Base-by-base conservation (phyloP, 2,329 filamentous ascomycete genomes). In the Corinectria fuckeliana region DNA sequence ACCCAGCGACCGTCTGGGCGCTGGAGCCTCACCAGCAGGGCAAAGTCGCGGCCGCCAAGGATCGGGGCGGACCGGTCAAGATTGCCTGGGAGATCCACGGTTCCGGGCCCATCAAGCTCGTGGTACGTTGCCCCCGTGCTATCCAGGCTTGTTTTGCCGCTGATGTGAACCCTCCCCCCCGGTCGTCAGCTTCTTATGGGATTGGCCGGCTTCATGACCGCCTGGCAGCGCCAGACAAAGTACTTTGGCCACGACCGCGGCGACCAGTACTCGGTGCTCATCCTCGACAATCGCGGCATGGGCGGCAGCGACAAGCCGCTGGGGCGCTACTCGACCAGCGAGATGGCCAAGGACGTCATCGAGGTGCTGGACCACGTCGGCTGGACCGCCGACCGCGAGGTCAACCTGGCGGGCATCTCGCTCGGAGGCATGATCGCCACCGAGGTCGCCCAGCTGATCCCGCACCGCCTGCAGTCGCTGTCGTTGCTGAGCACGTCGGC, bases 381-480 rank as follows among this genome's bases (percentile, higher is more conserved):
- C 62, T 96, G 91, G 91, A 87, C 72, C 8, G 72, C 58, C 47
- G 75, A 53, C 63, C 82, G 71, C 68, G 80, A 68, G 77, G 82
- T 79, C 73, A 88, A 97, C 77, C 74, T 96, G 51, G 81, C 91
- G 30, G 93, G 92, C 56, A 87, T 94, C 64, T 92, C 89, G 59
- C 91, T 96, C 84, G 92, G 92, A 63, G 92, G 93, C 70, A 96
- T 97, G 93, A 94, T 97, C 69, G 87, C 91, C 2, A 93, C 96
- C 76, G 93, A 97, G 77, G 71, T 97, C 4, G 86, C 83, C 20
- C 79, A 76, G 65, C 74, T 80, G n/a, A 76, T 80, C 26, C 86
- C 87, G 0, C 62, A 76, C 11, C 79, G 84, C 45, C 72, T 91
- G 52, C 77, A 78, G 21, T 85, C 82, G 14, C 77, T 91, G 16